phyloP scores from a whole-genome alignment of 805 yeast genomes.

The Saturnispora dispora region DNA sequence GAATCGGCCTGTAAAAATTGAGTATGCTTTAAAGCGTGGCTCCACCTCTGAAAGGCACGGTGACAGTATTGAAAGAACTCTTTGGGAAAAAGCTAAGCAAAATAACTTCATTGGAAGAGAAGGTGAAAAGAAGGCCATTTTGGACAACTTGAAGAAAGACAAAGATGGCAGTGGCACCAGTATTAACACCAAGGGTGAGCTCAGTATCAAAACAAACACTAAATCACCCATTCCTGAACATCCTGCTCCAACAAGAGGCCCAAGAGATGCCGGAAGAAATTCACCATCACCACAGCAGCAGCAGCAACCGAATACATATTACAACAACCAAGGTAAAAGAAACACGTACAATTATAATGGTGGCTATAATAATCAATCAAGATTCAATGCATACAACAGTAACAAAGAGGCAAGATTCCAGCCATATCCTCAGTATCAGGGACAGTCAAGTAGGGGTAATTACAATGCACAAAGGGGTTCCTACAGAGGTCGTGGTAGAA shows the following conservation, averaged over 20 bases:
- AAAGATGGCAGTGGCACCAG: neutral
- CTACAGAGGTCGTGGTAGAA: constrained; percentile 4
- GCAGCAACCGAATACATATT: neutral
- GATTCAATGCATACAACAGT: neutral
- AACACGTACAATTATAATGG: neutral
- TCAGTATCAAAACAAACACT: neutral
- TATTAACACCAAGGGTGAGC: neutral
- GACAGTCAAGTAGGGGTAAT: neutral
- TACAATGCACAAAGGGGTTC: neutral
- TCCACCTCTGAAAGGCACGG: constrained; percentile 57
- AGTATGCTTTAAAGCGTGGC: constrained; percentile 64
- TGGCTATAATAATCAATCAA: neutral
- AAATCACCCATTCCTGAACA: neutral
- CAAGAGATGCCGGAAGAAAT: neutral
- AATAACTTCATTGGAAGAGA: constrained; percentile 15
- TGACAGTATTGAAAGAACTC: constrained; percentile 62
- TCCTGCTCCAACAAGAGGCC: neutral
- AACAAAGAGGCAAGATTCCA: neutral
- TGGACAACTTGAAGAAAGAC: constrained; percentile 1
- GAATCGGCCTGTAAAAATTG: constrained; percentile 52
- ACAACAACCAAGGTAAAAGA: neutral
- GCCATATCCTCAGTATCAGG: neutral
- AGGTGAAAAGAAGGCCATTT: neutral
- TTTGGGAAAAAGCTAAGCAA: constrained; percentile 37
- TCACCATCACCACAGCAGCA: neutral